Conservation (phyloP, 1,284 basidiomycete genomes). For the Heterobasidion irregulare region DNA sequence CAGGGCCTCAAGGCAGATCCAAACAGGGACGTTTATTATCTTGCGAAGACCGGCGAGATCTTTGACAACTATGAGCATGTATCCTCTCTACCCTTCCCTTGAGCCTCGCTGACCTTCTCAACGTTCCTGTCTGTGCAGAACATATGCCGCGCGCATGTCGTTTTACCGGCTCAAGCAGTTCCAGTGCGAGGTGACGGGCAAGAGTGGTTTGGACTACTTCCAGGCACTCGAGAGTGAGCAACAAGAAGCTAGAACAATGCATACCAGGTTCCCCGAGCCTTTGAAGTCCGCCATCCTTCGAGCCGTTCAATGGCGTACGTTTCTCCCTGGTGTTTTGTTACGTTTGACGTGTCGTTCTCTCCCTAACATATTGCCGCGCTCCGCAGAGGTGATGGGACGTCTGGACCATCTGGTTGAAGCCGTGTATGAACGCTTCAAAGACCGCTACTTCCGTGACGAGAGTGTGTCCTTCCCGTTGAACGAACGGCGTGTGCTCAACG, state of each 20-base stretch:
- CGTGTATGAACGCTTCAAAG: conserved; percentile 91
- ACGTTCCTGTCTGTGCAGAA: conserved; percentile 38
- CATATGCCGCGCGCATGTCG: conserved; percentile 85
- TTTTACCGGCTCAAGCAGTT: conserved; percentile 93
- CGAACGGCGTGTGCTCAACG: conserved; percentile 7
- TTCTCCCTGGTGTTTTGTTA: conserved; percentile 11
- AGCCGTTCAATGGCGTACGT: conserved; percentile 94
- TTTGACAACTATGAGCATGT: conserved; percentile 91
- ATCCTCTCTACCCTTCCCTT: conserved; percentile 8
- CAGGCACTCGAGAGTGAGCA: conserved; percentile 88
- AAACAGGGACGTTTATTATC: conserved; percentile 78
- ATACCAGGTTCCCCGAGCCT: conserved; percentile 85
- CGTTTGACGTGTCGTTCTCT: conserved; percentile 12
- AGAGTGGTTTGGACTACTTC: conserved; percentile 90
- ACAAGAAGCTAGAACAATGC: conserved; percentile 81
- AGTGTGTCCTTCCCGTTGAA: conserved; percentile 42
- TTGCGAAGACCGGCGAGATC: conserved; percentile 89
- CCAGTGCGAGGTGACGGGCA: conserved; percentile 93
- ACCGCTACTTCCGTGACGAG: conserved; percentile 89
- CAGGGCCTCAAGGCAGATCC: conserved; percentile 54
- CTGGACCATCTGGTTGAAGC: conserved; percentile 92
- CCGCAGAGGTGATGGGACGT: conserved; percentile 87
- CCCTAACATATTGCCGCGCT: conserved; percentile 11
- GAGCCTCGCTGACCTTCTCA: conserved; percentile 11
- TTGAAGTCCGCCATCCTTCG: conserved; percentile 88